phyloP scores from a whole-genome alignment of 1,139 yeast genomes.

The Debaryomyces subglobosus region DNA sequence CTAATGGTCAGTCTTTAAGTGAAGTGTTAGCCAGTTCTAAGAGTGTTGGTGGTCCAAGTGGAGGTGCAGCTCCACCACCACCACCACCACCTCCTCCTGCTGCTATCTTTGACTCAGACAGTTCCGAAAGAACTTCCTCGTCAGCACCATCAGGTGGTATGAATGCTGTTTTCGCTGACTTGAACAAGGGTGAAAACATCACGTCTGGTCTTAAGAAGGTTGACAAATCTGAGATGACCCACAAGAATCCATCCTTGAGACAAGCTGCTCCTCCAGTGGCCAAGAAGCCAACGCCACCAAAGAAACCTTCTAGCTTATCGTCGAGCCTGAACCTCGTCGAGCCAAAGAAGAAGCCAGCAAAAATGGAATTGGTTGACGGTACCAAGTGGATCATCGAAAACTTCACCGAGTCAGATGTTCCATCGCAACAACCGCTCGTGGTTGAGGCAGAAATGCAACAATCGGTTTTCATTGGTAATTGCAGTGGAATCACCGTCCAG shows the following conservation, averaged over 20 bases:
- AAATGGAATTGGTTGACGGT: slow-evolving; percentile 78
- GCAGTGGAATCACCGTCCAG: slow-evolving; percentile 72
- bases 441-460: slow-evolving; percentile 85
- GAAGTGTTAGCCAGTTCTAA: slow-evolving; percentile 33
- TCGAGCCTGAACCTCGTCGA: slow-evolving; percentile 32
- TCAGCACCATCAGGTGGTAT: slow-evolving; percentile 55
- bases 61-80: slow-evolving; percentile 44
- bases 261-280: slow-evolving; percentile 38
- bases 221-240: slow-evolving; percentile 92
- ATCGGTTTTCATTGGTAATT: slow-evolving; percentile 85
- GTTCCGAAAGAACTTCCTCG: slow-evolving; percentile 22
- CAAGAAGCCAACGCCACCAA: slow-evolving; percentile 58
- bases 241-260: slow-evolving; percentile 85
- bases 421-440: slow-evolving; percentile 53
- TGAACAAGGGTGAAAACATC: slow-evolving; percentile 81
- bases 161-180: slow-evolving; percentile 88
- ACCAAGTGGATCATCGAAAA: slow-evolving; percentile 87
- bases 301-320: slow-evolving; percentile 69
- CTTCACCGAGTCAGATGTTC: slow-evolving; percentile 53
- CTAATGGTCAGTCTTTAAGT: slow-evolving; percentile 50
- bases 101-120: slow-evolving; percentile 51
- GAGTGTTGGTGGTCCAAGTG: slow-evolving; percentile 25
- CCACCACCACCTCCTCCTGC: slow-evolving; percentile 86
- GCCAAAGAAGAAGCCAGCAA: slow-evolving; percentile 60
- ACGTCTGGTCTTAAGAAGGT: slow-evolving; percentile 90